A percentile compares a stretch with the other conserved stretches of the same genome.
Conservation (phyloP, 352 stramenopile species). For the Globisporangium lucens region DNA sequence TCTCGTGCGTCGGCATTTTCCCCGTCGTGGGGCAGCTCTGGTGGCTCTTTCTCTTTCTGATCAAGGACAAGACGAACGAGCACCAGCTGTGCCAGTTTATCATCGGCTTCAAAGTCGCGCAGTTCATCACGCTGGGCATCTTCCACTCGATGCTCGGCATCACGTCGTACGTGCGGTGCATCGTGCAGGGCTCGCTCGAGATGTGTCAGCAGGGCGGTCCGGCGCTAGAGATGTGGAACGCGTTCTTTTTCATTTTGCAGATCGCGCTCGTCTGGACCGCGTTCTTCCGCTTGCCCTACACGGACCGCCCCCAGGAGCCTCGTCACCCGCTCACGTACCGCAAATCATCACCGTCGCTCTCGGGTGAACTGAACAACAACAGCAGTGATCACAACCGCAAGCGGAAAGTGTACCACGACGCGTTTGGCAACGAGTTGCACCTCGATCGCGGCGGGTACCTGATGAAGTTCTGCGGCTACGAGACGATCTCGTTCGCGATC, state of each 20-base stretch:
- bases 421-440: conserved; percentile 81
- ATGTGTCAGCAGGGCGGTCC: conserved; percentile 54
- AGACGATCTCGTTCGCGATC: conserved; percentile 75
- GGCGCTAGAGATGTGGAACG: conserved; percentile 59
- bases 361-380: not conserved
- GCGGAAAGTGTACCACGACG: conserved; percentile 55
- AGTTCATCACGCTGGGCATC: conserved; percentile 87
- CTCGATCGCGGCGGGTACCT: conserved; percentile 79
- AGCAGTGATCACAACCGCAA: conserved; percentile 4
- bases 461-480: conserved; percentile 86
- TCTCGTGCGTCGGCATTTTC: conserved; percentile 78
- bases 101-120: conserved; percentile 87
- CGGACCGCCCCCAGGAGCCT: conserved; percentile 53
- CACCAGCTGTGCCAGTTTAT: conserved; percentile 93
- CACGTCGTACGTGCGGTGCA: conserved; percentile 69
- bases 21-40: conserved; percentile 85
- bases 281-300: conserved; percentile 86
- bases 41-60: conserved; percentile 89
- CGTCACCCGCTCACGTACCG: conserved; percentile 48
- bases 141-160: conserved; percentile 66
- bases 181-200: conserved; percentile 54
- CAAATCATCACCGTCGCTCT: conserved; percentile 37
- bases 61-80: conserved; percentile 92
- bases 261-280: conserved; percentile 82
- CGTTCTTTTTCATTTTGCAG: conserved; percentile 81